These are phyloP conservation scores for Creolimax fragrantissima DNA, from an alignment of 78 protist species.

Conservation along the genomic window DNA sequence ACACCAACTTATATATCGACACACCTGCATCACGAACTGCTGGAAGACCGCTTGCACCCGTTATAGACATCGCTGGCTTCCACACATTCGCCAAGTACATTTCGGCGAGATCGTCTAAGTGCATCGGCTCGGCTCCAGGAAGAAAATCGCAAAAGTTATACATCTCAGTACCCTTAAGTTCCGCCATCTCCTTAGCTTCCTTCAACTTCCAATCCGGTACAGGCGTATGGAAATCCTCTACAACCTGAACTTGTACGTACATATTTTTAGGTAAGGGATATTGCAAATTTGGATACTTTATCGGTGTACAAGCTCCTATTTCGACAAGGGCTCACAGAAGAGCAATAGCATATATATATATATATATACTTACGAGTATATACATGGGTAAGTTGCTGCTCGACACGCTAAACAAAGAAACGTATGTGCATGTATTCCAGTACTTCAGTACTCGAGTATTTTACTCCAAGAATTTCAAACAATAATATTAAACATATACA, in stretches of 20 bases:
- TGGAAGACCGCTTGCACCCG: slow-evolving; percentile 74
- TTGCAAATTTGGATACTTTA: too few species aligned
- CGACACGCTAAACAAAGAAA: background rate
- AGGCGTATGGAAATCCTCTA: background rate
- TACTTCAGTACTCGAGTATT: too few species aligned
- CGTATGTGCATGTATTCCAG: too few species aligned
- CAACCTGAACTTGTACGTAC: too few species aligned
- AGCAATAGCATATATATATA: background rate
- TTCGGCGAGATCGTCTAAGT: slow-evolving; percentile 13
- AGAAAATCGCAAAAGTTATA: background rate
- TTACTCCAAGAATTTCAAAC: too few species aligned
- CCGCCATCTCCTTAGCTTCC: background rate
- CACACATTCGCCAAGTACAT: slow-evolving; percentile 42
- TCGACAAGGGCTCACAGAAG: too few species aligned
- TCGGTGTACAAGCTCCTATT: too few species aligned
- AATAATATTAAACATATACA: too few species aligned
- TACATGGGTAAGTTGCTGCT: background rate
- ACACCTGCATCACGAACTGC: slow-evolving; percentile 1
- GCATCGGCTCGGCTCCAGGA: slow-evolving; percentile 35
- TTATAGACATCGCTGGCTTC: slow-evolving; percentile 61
- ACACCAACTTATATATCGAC: background rate
- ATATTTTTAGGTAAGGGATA: too few species aligned
- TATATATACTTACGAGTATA: background rate
- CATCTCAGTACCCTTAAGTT: background rate
- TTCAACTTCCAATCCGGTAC: background rate